A percentile compares a stretch with the other conserved stretches of the same genome.
phyloP scores from a whole-genome alignment of 1,139 yeast genomes.

The Suhomyces maxii region DNA sequence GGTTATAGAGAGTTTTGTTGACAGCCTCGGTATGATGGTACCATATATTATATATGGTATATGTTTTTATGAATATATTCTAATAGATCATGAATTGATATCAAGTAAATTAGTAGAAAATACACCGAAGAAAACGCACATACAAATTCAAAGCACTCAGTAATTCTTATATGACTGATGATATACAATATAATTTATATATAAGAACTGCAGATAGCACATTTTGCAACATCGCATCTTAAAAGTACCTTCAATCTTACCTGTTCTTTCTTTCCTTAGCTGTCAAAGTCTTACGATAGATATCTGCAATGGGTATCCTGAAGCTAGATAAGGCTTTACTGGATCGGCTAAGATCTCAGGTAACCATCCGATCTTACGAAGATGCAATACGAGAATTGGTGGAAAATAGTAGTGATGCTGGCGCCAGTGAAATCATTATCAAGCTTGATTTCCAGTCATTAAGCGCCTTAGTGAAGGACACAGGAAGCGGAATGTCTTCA shows the following conservation, averaged over 20 bases:
- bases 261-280: background rate
- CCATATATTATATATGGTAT: no score
- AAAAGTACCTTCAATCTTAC: background rate
- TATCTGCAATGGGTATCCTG: background rate
- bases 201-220: no score
- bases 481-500: conserved; percentile 71
- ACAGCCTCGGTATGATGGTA: no score
- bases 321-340: background rate
- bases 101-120: no score
- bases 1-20: background rate
- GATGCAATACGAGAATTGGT: conserved; percentile 69
- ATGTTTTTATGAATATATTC: no score
- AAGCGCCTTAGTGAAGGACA: conserved; percentile 69
- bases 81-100: no score
- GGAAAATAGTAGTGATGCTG: conserved; percentile 80
- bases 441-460: conserved; percentile 57
- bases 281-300: background rate
- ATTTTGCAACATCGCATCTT: background rate
- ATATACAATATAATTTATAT: no score
- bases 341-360: conserved; percentile 3
- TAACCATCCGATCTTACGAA: conserved; percentile 5
- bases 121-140: no score
- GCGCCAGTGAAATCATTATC: conserved; percentile 61
- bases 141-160: no score
- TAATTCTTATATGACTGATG: no score